Evolutionary conservation across 2,329 filamentous ascomycete species (phyloP).

Genomic region (Nemania sp.): DNA sequence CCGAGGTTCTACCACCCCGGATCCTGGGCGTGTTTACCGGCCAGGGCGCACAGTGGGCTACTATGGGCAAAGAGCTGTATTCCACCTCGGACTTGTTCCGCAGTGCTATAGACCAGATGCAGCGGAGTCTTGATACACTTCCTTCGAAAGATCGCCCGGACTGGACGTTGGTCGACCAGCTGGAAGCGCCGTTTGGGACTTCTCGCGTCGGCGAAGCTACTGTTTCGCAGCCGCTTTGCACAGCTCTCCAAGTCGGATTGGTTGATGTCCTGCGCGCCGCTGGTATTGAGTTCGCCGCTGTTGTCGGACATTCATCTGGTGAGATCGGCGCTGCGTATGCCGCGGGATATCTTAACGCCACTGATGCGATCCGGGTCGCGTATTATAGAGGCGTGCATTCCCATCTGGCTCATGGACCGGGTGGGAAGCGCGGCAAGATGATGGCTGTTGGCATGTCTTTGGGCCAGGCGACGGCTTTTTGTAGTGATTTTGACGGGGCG

Average conservation of each 20-base stretch:
- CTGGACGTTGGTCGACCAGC: constrained; percentile 25
- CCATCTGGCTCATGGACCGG: neutral
- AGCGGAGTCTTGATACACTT: neutral
- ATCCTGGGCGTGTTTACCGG: constrained; percentile 32
- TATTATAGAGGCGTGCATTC: neutral
- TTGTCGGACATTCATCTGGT: constrained; percentile 40
- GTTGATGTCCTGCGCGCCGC: constrained; percentile 18
- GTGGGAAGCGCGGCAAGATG: neutral
- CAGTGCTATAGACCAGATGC: neutral
- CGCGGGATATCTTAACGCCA: constrained; percentile 45
- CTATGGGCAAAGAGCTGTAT: neutral
- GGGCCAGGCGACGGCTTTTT: neutral
- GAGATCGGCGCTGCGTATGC: constrained; percentile 53
- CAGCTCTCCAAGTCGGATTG: constrained; percentile 28
- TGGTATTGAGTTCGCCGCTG: constrained; percentile 19
- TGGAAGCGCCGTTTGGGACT: neutral
- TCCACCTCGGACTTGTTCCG: neutral
- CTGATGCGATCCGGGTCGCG: constrained; percentile 45
- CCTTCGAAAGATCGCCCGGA: constrained; percentile 26
- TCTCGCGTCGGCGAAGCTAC: constrained; percentile 25
- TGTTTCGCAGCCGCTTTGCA: constrained; percentile 37
- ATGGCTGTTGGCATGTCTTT: constrained; percentile 1
- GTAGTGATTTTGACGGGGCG: neutral
- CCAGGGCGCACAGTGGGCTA: constrained; percentile 36
- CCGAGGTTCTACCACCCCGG: neutral